These are phyloP conservation scores for Aschersonia sp. DNA, from an alignment of 2,329 filamentous ascomycete genomes.

Conservation along the genomic window DNA sequence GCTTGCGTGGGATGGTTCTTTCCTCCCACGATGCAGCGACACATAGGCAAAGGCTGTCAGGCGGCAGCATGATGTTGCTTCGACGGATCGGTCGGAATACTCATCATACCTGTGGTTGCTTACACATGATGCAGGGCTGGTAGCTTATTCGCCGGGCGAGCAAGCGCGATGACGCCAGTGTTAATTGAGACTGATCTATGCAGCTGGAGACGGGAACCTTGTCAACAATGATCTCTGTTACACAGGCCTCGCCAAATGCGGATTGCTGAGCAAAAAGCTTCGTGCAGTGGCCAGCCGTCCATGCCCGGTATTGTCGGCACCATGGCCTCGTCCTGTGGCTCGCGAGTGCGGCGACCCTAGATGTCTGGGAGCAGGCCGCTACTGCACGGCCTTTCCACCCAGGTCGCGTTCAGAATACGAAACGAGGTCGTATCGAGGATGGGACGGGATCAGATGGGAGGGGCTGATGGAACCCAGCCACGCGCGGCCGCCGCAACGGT, in stretches of 20 bases:
- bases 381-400: background rate
- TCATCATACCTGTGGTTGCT: background rate
- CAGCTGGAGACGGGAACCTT: background rate
- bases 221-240: background rate
- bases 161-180: background rate
- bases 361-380: background rate
- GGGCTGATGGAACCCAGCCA: conserved; percentile 1
- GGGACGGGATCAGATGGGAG: background rate
- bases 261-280: background rate
- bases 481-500: background rate
- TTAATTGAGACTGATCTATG: background rate
- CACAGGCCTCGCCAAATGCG: background rate
- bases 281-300: too few species aligned
- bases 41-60: background rate
- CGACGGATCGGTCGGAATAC: background rate
- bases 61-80: too few species aligned
- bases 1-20: background rate
- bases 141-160: background rate
- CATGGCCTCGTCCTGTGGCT: background rate
- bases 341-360: too few species aligned
- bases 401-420: background rate
- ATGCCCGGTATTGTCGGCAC: too few species aligned
- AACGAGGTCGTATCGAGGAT: background rate
- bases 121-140: background rate
- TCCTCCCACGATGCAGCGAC: background rate